phyloP scores from a whole-genome alignment of 208 protist species.

The Trypanosoma brucei region DNA sequence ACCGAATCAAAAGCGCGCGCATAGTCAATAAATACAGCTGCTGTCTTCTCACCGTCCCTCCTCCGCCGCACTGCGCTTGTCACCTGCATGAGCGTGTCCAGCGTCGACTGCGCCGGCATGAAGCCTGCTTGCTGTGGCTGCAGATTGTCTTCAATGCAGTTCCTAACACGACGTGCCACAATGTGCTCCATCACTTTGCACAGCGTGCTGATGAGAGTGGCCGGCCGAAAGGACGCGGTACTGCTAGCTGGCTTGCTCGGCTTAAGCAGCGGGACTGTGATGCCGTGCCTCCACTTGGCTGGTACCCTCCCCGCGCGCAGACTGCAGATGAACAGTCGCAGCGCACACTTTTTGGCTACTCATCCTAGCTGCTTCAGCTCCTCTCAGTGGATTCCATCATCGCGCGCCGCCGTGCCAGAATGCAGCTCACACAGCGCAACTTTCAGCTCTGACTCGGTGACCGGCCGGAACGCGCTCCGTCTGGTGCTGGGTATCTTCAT shows the following conservation, averaged over 20 bases:
- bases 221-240: constrained; percentile 15
- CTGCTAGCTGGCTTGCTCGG: constrained; percentile 17
- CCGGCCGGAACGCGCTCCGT: not conserved
- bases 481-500: not conserved
- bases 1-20: constrained; percentile 33
- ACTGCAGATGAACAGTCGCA: constrained; percentile 22
- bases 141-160: constrained; percentile 14
- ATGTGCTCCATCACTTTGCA: constrained; percentile 31
- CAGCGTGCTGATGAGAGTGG: constrained; percentile 22
- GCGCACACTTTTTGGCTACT: not conserved
- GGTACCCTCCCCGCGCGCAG: constrained; percentile 13
- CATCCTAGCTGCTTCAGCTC: not conserved
- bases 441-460: constrained; percentile 5
- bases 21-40: constrained; percentile 30
- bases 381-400: constrained; percentile 2
- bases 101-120: constrained; percentile 16
- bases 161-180: constrained; percentile 17
- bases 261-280: constrained; percentile 30
- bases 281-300: constrained; percentile 14
- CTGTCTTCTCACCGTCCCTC: not conserved
- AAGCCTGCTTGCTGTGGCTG: constrained; percentile 23
- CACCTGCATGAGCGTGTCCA: constrained; percentile 21
- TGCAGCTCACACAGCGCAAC: not conserved
- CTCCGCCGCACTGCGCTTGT: not conserved
- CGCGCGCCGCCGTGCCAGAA: not conserved